Evolutionary conservation across 495 filamentous ascomycete genomes (phyloP), one percentile per base, ranked within the genome.

Genomic region (Xylaria venustula): DNA sequence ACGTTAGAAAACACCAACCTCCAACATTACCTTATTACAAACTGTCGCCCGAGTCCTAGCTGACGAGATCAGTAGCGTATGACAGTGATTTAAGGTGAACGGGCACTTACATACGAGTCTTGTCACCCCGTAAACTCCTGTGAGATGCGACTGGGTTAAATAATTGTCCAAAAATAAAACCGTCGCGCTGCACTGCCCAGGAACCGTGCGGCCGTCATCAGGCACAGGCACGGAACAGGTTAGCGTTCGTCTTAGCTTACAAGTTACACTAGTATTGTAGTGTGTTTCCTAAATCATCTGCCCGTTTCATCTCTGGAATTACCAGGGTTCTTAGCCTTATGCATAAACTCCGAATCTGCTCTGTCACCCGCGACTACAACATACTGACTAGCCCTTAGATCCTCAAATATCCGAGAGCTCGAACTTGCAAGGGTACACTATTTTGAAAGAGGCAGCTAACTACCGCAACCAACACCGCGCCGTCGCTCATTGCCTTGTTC

Each of bases 391-490:
- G 40, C n/a, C 17, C 12, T 45, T 19, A 5, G 37, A 45, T 42
- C 52, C 52, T 55, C 22, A 55, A 44, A 55, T 55, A 23, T 55
- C 52, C 52, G 40, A 23, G 4, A n/a, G 7, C 32, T 15, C 17
- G 36, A 7, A 19, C 37, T 23, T 2, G 23, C 23, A 15, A 34
- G 15, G 17, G 20, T 45, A 17, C 45, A 40, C 53, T 55, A 55
- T 55, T 45, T 55, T 32, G 14, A 55, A 55, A 55, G 23, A 45
- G 53, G 53, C 26, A 55, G 53, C 45, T 55, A 0, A 34, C 37
- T 8, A 11, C 30, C 11, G 30, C 30, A 34, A 34, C 3, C 15
- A 7, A 3, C 26, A 32, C 26, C 23, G 25, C 26, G 44, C 25
- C 25, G 9, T 30, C 40, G 32, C 53, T n/a, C 15, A 25, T 45